Percentiles rank a stretch among this genome's conserved stretches.
These are phyloP conservation scores for Alisma plantagoaquatica DNA, from an alignment of 106 monocot species.

Conservation along the genomic window DNA sequence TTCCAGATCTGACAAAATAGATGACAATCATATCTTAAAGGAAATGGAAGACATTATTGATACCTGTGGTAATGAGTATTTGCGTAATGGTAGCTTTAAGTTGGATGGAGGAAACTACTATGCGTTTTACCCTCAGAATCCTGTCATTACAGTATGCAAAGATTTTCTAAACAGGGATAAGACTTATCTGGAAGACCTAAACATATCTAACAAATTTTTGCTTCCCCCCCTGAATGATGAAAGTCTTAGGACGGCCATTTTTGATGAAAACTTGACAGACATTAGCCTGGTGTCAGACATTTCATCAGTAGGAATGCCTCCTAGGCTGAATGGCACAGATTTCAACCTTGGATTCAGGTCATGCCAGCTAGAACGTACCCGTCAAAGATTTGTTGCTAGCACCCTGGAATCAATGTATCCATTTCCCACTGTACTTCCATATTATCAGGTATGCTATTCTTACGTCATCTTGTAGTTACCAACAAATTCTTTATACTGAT, in stretches of 20 bases:
- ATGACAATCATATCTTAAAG: background rate
- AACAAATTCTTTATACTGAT: no score
- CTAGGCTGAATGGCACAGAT: conserved; percentile 40
- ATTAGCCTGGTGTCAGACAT: conserved; percentile 1
- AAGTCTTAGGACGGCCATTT: conserved; percentile 46
- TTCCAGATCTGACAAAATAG: no score
- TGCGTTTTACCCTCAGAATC: conserved; percentile 37
- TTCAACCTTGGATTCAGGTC: conserved; percentile 57
- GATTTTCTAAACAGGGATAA: conserved; percentile 37
- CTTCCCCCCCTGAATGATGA: conserved; percentile 88
- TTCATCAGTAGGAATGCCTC: conserved; percentile 2
- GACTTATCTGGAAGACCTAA: conserved; percentile 44
- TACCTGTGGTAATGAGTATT: background rate
- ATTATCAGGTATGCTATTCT: conserved; percentile 56
- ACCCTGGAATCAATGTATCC: conserved; percentile 47
- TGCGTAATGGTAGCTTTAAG: background rate
- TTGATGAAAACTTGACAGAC: conserved; percentile 23
- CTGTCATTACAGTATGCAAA: conserved; percentile 40
- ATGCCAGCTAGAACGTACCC: conserved; percentile 20
- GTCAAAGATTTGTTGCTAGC: conserved; percentile 17
- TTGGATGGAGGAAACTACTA: conserved; percentile 1
- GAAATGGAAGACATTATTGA: background rate
- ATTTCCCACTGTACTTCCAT: conserved; percentile 90
- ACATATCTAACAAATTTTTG: conserved; percentile 50
- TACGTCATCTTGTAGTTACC: no score